These are phyloP conservation scores for Sporothrix sp. DNA, from an alignment of 2,329 filamentous ascomycete species.

Conservation along the genomic window DNA sequence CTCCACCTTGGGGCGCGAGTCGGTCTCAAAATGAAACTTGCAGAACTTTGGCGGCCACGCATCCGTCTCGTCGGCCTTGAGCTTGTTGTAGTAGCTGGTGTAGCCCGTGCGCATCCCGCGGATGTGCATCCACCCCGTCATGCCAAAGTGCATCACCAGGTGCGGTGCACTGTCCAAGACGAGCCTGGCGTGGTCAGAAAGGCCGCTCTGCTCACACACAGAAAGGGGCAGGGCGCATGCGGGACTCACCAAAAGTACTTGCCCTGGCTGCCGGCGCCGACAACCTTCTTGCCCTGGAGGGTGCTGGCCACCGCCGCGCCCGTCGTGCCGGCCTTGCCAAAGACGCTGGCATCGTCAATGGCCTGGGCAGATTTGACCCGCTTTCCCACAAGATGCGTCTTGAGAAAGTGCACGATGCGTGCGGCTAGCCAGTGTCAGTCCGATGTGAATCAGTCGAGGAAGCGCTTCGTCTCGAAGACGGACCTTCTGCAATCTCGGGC, in stretches of 20 bases:
- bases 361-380: constrained; percentile 61
- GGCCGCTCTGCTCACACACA: background rate
- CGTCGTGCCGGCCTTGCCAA: constrained; percentile 80
- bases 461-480: background rate
- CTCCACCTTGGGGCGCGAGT: constrained; percentile 42
- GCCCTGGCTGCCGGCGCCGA: constrained; percentile 70
- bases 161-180: constrained; percentile 71
- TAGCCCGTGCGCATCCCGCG: constrained; percentile 67
- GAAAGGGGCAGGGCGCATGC: too few species aligned
- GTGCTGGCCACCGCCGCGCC: constrained; percentile 64
- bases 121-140: constrained; percentile 82
- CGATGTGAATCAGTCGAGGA: background rate
- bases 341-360: constrained; percentile 74
- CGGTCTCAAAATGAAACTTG: constrained; percentile 71
- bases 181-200: constrained; percentile 20
- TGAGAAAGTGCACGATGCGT: constrained; percentile 76
- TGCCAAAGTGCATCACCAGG: constrained; percentile 79
- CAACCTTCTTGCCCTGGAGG: constrained; percentile 60
- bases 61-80: constrained; percentile 46
- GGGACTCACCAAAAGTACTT: constrained; percentile 83
- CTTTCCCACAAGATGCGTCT: constrained; percentile 74
- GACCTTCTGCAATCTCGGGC: constrained; percentile 56
- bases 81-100: constrained; percentile 70
- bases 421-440: constrained; percentile 32
- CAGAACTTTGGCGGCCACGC: constrained; percentile 82